Conservation (phyloP, 495 filamentous ascomycete genomes). For the Aspergillus wentii region DNA sequence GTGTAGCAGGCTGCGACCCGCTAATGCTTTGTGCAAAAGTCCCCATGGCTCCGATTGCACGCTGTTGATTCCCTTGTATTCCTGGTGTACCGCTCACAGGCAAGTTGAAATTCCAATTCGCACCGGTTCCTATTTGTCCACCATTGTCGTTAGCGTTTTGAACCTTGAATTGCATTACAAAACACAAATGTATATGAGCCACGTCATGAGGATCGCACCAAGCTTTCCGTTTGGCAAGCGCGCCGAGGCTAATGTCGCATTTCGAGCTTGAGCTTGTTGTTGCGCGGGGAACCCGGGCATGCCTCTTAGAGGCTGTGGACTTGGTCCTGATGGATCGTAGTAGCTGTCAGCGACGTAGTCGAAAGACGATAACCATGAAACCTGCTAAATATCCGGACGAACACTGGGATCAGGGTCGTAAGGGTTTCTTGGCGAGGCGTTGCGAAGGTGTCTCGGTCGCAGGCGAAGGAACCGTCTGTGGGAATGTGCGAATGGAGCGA, state of each 20-base stretch:
- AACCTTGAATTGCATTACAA: neutral
- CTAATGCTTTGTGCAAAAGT: slow-evolving; percentile 82
- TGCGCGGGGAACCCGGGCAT: slow-evolving; percentile 67
- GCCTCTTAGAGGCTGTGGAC: slow-evolving; percentile 64
- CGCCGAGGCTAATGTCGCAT: slow-evolving; percentile 50
- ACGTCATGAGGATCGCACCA: slow-evolving; percentile 54
- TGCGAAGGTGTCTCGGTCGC: slow-evolving; percentile 25
- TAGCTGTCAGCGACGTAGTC: slow-evolving; percentile 24
- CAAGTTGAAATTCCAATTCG: slow-evolving; percentile 72
- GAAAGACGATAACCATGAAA: slow-evolving; percentile 2
- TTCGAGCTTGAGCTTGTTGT: slow-evolving; percentile 60
- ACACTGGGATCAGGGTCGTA: slow-evolving; percentile 11
- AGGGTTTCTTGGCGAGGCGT: slow-evolving; percentile 15
- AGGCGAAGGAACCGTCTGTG: slow-evolving; percentile 17
- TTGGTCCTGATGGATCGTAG: slow-evolving; percentile 45
- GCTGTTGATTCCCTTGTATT: slow-evolving; percentile 54
- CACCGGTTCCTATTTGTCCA: slow-evolving; percentile 52
- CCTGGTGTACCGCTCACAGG: slow-evolving; percentile 65
- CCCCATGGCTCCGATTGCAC: slow-evolving; percentile 54
- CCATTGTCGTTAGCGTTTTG: slow-evolving; percentile 29
- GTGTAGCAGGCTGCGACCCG: slow-evolving; percentile 68
- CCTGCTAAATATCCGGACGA: slow-evolving; percentile 1
- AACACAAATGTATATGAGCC: no score
- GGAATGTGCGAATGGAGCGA: slow-evolving; percentile 21
- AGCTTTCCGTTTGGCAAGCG: slow-evolving; percentile 73